These are phyloP conservation scores for Coemansia sp. DNA, from an alignment of 192 early-diverging fungal genomes.

Conservation along the genomic window DNA sequence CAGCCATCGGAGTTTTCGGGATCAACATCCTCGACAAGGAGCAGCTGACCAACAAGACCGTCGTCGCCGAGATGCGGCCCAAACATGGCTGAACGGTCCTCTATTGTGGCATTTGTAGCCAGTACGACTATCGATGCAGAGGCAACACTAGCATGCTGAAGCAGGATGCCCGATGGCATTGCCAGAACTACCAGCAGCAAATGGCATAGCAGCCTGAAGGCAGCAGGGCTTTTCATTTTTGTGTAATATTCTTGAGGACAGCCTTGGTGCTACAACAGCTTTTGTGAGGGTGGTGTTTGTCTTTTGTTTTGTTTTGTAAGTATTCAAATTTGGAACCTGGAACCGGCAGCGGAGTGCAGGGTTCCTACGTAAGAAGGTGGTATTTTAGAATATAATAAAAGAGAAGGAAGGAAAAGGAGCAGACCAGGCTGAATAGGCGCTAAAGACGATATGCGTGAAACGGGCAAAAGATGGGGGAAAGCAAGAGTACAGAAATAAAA, in stretches of 20 bases:
- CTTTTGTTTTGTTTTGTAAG: neutral
- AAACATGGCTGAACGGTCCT: slow-evolving; percentile 83
- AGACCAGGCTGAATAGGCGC: slow-evolving; percentile 3
- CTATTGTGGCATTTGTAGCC: slow-evolving; percentile 49
- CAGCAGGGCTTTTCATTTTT: slow-evolving; percentile 6
- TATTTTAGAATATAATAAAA: slow-evolving; percentile 4
- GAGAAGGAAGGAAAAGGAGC: slow-evolving; percentile 10
- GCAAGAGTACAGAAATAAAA: slow-evolving; percentile 2
- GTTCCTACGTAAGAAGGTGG: neutral
- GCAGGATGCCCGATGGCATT: slow-evolving; percentile 23
- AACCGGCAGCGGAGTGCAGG: neutral
- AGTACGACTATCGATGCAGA: slow-evolving; percentile 31
- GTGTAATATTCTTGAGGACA: neutral
- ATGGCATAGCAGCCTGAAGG: slow-evolving; percentile 4
- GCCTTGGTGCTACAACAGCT: neutral
- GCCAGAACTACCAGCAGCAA: slow-evolving; percentile 15
- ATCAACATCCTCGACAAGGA: slow-evolving; percentile 59
- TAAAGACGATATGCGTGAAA: neutral
- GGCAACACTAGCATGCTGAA: slow-evolving; percentile 14
- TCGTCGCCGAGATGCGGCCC: slow-evolving; percentile 75
- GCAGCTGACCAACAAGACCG: slow-evolving; percentile 67
- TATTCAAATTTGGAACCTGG: neutral
- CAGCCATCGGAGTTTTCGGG: slow-evolving; percentile 64
- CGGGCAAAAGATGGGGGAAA: slow-evolving; percentile 1
- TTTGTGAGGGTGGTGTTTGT: neutral